Evolutionary conservation across 345 rosid genomes (phyloP), one percentile per base, ranked within the genome.

Genomic region (Microcos paniculata): DNA sequence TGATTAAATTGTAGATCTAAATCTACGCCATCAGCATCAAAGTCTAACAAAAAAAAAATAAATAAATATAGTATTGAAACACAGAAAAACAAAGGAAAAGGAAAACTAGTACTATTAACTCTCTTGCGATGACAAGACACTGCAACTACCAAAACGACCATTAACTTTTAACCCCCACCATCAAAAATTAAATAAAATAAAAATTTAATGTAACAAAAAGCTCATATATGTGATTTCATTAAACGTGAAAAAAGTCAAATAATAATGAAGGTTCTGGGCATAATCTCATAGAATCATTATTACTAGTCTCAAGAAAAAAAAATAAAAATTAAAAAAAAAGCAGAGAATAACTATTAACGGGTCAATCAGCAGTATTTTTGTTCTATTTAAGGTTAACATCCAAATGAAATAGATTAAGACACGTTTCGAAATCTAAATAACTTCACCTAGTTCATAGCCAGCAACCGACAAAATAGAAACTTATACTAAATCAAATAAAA

Each of bases 101-200:
- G 31, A 30, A 69, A 33, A 38, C 8, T 59, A 45, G 75, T 58
- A 68, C 21, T 55, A 52, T 48, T 58, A 30, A 56, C 53, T 62
- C 70, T 63, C 79, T 64, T 79, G 67, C 78, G 53, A 62, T 46
- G 85, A 84, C 76, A 80, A 72, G 87, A 87, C 90, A 72, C 80
- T 43, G 73, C 87, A 90, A 84, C 88, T 64, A 83, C 85, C 87
- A 62, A 82, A 83, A 84, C 85, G 80, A 81, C 85, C 82, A 26
- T 76, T 63, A 30, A 66, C 52, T 57, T 63, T 28, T 42, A 53
- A 46, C 59, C 71, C 63, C 62, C 65, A 62, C 65, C 67, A 71
- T 8, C 19, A 58, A 64, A 65, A 68, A 30, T 13, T 16, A 70
- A 70, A 52, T n/a, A 16, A 66, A 77, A 64, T 15, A 51, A 65